Evolutionary conservation across 106 monocot species (phyloP).

Genomic region (Allium sativum): DNA sequence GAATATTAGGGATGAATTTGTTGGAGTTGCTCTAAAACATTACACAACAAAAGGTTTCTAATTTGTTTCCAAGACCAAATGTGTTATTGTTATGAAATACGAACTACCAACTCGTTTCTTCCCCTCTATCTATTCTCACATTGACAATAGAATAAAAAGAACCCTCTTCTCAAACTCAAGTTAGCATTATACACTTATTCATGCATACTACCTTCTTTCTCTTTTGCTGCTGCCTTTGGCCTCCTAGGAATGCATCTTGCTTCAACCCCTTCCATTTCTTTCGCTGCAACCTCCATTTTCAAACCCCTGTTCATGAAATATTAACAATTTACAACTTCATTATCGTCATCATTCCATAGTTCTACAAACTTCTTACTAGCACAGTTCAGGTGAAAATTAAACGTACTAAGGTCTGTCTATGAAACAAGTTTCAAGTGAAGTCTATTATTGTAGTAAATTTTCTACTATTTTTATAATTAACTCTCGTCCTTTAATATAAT

Average conservation of each 20-base stretch:
- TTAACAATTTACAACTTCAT: neutral
- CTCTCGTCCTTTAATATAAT: neutral
- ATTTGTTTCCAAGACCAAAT: too few relatives aligned
- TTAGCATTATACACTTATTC: too few relatives aligned
- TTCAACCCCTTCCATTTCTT: constrained; percentile 34
- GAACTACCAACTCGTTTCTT: too few relatives aligned
- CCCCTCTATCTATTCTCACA: too few relatives aligned
- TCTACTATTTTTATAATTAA: neutral
- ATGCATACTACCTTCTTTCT: neutral
- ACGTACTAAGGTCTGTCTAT: neutral
- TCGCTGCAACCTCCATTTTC: constrained; percentile 31
- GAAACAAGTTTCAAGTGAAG: too few relatives aligned
- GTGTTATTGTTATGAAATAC: too few relatives aligned
- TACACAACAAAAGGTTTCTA: too few relatives aligned
- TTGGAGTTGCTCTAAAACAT: too few relatives aligned
- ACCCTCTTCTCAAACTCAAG: too few relatives aligned
- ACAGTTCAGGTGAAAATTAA: neutral
- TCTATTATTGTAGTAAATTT: too few relatives aligned
- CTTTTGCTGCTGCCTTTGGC: constrained; percentile 3
- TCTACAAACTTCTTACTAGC: neutral
- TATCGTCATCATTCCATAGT: neutral
- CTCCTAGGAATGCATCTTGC: constrained; percentile 65
- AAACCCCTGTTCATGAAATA: constrained; percentile 5
- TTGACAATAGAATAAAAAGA: too few relatives aligned
- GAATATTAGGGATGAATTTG: too few relatives aligned